Conservation (phyloP, 768 basidiomycete species). For the Mycena chlorophos region DNA sequence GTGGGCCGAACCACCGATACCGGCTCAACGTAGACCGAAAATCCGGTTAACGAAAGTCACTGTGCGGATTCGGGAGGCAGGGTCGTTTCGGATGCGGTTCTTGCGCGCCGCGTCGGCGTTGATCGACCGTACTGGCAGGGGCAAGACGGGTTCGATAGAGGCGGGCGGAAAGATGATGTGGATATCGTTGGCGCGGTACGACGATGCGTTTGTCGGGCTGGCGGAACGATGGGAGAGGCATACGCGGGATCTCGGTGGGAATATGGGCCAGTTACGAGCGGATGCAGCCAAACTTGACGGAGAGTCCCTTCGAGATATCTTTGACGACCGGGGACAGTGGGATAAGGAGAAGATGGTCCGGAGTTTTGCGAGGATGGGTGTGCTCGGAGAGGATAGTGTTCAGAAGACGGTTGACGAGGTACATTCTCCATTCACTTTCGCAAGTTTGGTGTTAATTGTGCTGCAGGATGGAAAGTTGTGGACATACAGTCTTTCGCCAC, state of each 20-base stretch:
- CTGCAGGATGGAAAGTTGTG: slow-evolving; percentile 42
- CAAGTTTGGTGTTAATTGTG: background rate
- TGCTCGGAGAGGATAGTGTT: slow-evolving; percentile 31
- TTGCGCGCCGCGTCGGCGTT: slow-evolving; percentile 58
- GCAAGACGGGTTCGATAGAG: slow-evolving; percentile 27
- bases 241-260: slow-evolving; percentile 43
- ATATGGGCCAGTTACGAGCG: slow-evolving; percentile 38
- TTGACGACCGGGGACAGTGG: slow-evolving; percentile 54
- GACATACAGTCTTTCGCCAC: slow-evolving; percentile 47
- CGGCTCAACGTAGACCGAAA: slow-evolving; percentile 34
- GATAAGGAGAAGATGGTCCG: slow-evolving; percentile 78
- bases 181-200: slow-evolving; percentile 81
- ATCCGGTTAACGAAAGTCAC: slow-evolving; percentile 58
- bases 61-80: slow-evolving; percentile 60
- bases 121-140: slow-evolving; percentile 46
- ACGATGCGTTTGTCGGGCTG: slow-evolving; percentile 63
- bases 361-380: slow-evolving; percentile 66
- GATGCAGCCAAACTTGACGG: slow-evolving; percentile 38
- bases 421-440: background rate
- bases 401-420: slow-evolving; percentile 39
- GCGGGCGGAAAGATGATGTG: slow-evolving; percentile 46
- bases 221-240: slow-evolving; percentile 63
- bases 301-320: slow-evolving; percentile 43
- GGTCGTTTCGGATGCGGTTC: slow-evolving; percentile 49
- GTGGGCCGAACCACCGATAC: slow-evolving; percentile 35